Evolutionary conservation across 331 rosid genomes (phyloP).

Genomic region (Erythrophleum ivorense): DNA sequence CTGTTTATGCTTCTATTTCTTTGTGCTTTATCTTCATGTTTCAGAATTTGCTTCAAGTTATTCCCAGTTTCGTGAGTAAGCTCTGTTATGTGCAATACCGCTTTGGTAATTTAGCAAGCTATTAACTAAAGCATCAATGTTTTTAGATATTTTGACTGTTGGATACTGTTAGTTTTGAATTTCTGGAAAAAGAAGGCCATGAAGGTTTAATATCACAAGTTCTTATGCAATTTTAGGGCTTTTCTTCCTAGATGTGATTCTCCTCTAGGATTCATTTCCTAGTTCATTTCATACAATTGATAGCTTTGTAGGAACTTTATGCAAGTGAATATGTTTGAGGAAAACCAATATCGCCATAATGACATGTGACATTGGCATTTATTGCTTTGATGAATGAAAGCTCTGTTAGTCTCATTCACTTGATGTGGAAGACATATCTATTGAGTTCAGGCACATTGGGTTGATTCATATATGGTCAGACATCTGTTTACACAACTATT

Average conservation of each 20-base stretch:
- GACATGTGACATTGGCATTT: slow-evolving; percentile 17
- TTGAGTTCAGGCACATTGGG: slow-evolving; percentile 24
- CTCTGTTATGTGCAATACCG: slow-evolving; percentile 24
- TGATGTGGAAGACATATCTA: slow-evolving; percentile 19
- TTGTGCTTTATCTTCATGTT: slow-evolving; percentile 22
- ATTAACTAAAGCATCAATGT: slow-evolving; percentile 11
- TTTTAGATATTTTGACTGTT: slow-evolving; percentile 34
- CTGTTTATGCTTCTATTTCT: slow-evolving; percentile 16
- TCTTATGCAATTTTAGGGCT: slow-evolving; percentile 17
- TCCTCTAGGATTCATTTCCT: slow-evolving; percentile 11
- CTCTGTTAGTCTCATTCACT: slow-evolving; percentile 8
- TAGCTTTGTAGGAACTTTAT: slow-evolving; percentile 34
- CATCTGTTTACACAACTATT: slow-evolving; percentile 36
- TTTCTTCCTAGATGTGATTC: slow-evolving; percentile 16
- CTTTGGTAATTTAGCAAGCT: slow-evolving; percentile 20
- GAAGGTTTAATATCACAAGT: slow-evolving; percentile 17
- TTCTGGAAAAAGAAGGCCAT: slow-evolving; percentile 24
- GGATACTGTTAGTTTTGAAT: slow-evolving; percentile 16
- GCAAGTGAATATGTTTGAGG: slow-evolving; percentile 21
- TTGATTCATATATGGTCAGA: slow-evolving; percentile 17
- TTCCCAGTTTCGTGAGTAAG: slow-evolving; percentile 25
- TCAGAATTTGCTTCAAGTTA: slow-evolving; percentile 18
- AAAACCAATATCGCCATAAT: slow-evolving; percentile 28
- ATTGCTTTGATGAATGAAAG: slow-evolving; percentile 3
- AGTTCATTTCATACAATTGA: slow-evolving; percentile 19